phyloP scores from a whole-genome alignment of 345 rosid species.

The Passiflora organensis region DNA sequence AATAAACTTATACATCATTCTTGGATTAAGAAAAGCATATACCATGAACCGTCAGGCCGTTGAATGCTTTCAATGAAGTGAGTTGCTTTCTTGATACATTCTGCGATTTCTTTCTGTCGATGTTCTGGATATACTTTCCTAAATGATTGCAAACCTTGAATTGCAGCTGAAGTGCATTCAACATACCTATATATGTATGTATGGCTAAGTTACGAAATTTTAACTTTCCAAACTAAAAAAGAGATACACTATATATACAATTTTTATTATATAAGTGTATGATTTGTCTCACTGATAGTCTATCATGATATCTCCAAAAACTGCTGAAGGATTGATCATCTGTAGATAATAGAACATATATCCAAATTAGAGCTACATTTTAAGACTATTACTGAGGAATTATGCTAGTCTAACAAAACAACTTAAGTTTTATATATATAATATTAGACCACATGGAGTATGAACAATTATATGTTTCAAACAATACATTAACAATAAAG shows the following conservation, averaged over 20 bases:
- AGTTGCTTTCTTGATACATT: slow-evolving; percentile 39
- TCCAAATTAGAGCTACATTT: background rate
- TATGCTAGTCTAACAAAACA: background rate
- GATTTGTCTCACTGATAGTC: slow-evolving; percentile 53
- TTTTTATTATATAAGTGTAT: background rate
- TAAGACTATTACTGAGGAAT: background rate
- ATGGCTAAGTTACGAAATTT: background rate
- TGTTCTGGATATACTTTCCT: slow-evolving; percentile 25
- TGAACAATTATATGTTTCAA: too few relatives aligned
- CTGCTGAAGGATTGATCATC: slow-evolving; percentile 66
- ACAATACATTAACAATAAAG: too few relatives aligned
- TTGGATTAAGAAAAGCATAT: background rate
- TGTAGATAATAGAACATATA: slow-evolving; percentile 8
- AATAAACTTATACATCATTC: too few relatives aligned
- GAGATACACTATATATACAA: too few relatives aligned
- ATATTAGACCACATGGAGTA: too few relatives aligned
- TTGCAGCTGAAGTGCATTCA: slow-evolving; percentile 78
- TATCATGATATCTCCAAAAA: slow-evolving; percentile 60
- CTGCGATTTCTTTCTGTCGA: slow-evolving; percentile 34
- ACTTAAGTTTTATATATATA: too few relatives aligned
- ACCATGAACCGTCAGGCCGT: slow-evolving; percentile 69
- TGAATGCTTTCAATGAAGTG: slow-evolving; percentile 47
- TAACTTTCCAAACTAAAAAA: too few relatives aligned
- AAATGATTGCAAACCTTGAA: slow-evolving; percentile 50
- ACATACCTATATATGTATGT: slow-evolving; percentile 37